Evolutionary conservation across 192 early-diverging fungal genomes (phyloP), one percentile per base, ranked within the genome.

Genomic region (Phycomyces nitens): DNA sequence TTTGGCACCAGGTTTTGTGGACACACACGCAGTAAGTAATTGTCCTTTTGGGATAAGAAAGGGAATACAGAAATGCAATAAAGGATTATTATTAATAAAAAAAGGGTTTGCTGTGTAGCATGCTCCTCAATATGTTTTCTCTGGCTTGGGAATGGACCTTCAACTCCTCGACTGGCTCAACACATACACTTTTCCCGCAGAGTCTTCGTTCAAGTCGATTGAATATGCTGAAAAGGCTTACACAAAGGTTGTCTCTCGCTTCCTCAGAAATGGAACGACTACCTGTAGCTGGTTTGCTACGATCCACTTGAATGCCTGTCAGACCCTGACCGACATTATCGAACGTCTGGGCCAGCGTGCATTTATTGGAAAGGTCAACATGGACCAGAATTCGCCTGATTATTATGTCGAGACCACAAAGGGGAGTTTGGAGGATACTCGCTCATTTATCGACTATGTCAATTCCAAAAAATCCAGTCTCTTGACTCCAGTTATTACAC

Each of bases 291-390:
- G 94, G 82, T 98, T 86, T 77, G 94, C 86, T 4, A 96, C 96
- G 14, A 92, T 94, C 58, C 94, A 97, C 57, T 67, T 89, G 18
- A 86, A 89, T 18, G 76, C 89, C 12, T 87, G 84, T 65, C 82
- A 88, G 57, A 64, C 79, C 16, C 80, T 98, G 56, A 93, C 86
- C 2, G 80, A 92, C 34, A 80, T 89, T 23, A 83, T 93, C 52
- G 77, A 85, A 40, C 71, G 80, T 40, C 71, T 80, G n/a, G 96
- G 94, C 8, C 96, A 98, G 74, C 89, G 96, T 58, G 94, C 89
- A 20, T 92, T 85, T 70, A 86, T 98, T 39, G 96, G 96, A 18
- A 96, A 97, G 69, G 94, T 98, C 58, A 93, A 92, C 81, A 98
- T 98, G 96, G 93, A 96, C 74, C 77, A 86, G 60, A 93, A 95